A percentile compares a stretch with the other conserved stretches of the same genome.
Conservation (phyloP, 306 rosid genomes). For the Nissolia schottii region DNA sequence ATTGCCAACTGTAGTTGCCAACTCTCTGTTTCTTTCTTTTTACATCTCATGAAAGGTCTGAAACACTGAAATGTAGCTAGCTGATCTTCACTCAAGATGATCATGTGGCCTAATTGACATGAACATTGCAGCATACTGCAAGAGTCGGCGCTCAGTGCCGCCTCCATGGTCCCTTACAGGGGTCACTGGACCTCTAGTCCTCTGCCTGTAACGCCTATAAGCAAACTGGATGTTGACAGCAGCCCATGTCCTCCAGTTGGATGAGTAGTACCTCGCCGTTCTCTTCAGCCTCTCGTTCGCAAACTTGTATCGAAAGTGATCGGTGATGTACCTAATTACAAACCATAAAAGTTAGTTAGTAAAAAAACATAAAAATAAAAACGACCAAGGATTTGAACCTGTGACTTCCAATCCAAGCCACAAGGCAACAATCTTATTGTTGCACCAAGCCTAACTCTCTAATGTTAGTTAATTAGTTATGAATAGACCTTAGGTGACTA, state of each 20-base stretch:
- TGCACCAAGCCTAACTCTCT: too few relatives aligned
- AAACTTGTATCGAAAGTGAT: conserved; percentile 89
- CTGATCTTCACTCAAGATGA: conserved; percentile 80
- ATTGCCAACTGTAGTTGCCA: neutral
- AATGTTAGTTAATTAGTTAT: too few relatives aligned
- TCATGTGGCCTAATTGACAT: conserved; percentile 97
- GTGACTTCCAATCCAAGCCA: too few relatives aligned
- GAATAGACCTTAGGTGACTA: too few relatives aligned
- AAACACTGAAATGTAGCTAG: neutral
- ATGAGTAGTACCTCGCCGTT: conserved; percentile 92
- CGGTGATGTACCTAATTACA: conserved; percentile 87
- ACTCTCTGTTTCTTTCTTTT: neutral
- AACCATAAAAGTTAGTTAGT: too few relatives aligned
- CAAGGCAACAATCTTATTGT: too few relatives aligned
- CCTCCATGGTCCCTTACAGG: conserved; percentile 45
- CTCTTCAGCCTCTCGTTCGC: conserved; percentile 86
- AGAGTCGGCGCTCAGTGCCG: conserved; percentile 52
- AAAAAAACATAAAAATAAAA: too few relatives aligned
- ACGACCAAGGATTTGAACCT: too few relatives aligned
- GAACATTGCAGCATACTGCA: conserved; percentile 97
- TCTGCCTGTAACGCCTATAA: conserved; percentile 75
- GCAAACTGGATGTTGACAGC: conserved; percentile 90
- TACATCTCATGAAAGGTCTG: conserved; percentile 7
- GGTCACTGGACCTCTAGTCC: conserved; percentile 80
- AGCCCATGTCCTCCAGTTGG: conserved; percentile 99